Percentiles rank a stretch among this genome's conserved stretches.
These are phyloP conservation scores for Epichloe uncinata DNA, from an alignment of 2,329 filamentous ascomycete species.

Conservation along the genomic window DNA sequence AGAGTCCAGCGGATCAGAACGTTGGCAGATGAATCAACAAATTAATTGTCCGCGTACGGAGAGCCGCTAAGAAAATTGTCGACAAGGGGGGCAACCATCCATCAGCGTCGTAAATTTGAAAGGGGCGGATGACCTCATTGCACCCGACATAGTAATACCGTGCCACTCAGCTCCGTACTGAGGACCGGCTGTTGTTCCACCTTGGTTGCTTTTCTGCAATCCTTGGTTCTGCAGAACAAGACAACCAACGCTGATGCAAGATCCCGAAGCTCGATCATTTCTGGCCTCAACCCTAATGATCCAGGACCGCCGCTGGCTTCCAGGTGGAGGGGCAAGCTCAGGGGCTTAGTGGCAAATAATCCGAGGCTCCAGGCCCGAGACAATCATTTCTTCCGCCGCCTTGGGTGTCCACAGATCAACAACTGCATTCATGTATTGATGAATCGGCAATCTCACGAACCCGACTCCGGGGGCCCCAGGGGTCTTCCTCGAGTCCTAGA, in stretches of 20 bases:
- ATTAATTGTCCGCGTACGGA: background rate
- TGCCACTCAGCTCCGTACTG: too few species aligned
- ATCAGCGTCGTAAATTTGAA: background rate
- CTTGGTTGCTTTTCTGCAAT: too few species aligned
- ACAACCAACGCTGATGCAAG: background rate
- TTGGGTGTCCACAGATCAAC: background rate
- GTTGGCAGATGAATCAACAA: background rate
- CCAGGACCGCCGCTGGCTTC: background rate
- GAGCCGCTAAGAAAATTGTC: constrained; percentile 1
- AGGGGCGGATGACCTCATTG: constrained; percentile 3
- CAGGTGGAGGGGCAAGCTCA: background rate
- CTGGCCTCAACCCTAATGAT: too few species aligned
- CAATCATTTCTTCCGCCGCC: background rate
- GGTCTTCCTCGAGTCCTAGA: too few species aligned
- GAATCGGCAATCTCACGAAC: background rate
- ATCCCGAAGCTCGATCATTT: too few species aligned
- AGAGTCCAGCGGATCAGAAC: background rate
- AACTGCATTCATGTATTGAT: background rate
- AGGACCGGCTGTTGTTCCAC: background rate
- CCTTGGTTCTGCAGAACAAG: background rate
- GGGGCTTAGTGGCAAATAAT: background rate
- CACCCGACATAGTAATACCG: background rate
- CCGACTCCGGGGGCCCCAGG: background rate
- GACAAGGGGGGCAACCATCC: background rate
- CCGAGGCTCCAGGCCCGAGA: background rate